phyloP scores from a whole-genome alignment of 352 stramenopile genomes.

The Pythium apleroticum region DNA sequence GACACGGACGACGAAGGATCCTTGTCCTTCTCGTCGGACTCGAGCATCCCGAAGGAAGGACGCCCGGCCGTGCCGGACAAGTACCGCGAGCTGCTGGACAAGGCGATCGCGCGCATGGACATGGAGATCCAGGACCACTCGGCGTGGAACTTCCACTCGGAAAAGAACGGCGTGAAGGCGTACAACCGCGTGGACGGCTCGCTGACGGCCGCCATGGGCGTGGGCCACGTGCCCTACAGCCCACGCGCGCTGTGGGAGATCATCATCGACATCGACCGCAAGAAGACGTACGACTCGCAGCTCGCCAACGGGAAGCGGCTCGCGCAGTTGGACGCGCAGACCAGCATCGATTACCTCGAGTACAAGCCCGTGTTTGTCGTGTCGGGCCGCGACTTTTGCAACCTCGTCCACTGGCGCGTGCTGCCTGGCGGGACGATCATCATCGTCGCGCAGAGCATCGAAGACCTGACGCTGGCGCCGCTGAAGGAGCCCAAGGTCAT shows the following conservation, averaged over 20 bases:
- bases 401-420: slow-evolving; percentile 68
- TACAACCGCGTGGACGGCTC: slow-evolving; percentile 70
- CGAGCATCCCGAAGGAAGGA: slow-evolving; percentile 41
- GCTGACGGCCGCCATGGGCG: slow-evolving; percentile 56
- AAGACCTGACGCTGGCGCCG: slow-evolving; percentile 52
- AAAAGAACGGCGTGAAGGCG: slow-evolving; percentile 68
- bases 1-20: slow-evolving; percentile 48
- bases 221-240: slow-evolving; percentile 52
- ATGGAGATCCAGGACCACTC: slow-evolving; percentile 51
- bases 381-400: slow-evolving; percentile 71
- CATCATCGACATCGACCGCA: slow-evolving; percentile 46
- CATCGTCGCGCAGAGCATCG: slow-evolving; percentile 66
- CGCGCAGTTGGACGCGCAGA: slow-evolving; percentile 53
- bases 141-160: slow-evolving; percentile 65
- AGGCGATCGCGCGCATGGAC: slow-evolving; percentile 55
- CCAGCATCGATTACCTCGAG: slow-evolving; percentile 67
- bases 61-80: slow-evolving; percentile 43
- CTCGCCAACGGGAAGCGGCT: slow-evolving; percentile 47
- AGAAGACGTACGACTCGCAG: slow-evolving; percentile 58
- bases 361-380: slow-evolving; percentile 82
- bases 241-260: slow-evolving; percentile 54
- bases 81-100: slow-evolving; percentile 60
- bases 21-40: slow-evolving; percentile 9
- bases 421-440: slow-evolving; percentile 63
- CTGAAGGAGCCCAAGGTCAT: slow-evolving; percentile 72